phyloP scores from a whole-genome alignment of 805 yeast genomes.

The Candida verbasci region DNA sequence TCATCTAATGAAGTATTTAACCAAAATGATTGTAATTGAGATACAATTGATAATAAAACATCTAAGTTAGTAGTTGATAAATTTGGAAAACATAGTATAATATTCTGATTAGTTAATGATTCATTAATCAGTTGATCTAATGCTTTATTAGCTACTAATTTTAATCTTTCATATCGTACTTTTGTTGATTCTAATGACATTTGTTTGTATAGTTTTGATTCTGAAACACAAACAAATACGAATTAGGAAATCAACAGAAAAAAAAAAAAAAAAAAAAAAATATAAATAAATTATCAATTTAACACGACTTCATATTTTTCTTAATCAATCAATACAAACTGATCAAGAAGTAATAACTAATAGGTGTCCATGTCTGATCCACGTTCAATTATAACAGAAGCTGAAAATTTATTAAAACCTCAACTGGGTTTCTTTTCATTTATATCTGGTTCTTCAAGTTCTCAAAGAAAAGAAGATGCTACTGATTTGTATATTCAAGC shows the following conservation, averaged over 20 bases:
- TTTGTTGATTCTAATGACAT: constrained; percentile 1
- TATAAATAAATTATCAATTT: too few relatives aligned
- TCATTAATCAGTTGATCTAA: too few relatives aligned
- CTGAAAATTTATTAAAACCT: constrained; percentile 46
- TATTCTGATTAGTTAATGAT: too few relatives aligned
- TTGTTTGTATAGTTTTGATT: too few relatives aligned
- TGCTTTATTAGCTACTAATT: constrained; percentile 49
- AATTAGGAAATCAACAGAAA: too few relatives aligned
- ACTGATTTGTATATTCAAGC: constrained; percentile 88
- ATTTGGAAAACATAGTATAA: constrained; percentile 51
- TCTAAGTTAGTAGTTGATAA: constrained; percentile 43
- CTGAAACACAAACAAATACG: too few relatives aligned
- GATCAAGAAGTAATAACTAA: too few relatives aligned
- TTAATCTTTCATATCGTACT: constrained; percentile 47
- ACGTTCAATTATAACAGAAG: constrained; percentile 39
- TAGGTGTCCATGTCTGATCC: constrained; percentile 46
- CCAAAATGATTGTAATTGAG: constrained; percentile 53
- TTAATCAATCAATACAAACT: too few relatives aligned
- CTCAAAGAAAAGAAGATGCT: constrained; percentile 81
- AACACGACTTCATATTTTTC: too few relatives aligned
- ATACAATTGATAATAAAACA: constrained; percentile 43
- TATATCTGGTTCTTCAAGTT: constrained; percentile 58
- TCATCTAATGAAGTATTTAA: constrained; percentile 45
- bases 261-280: too few relatives aligned
- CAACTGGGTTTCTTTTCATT: constrained; percentile 65